These are phyloP conservation scores for Trypanosoma theileri DNA, from an alignment of 208 protist species.

Conservation along the genomic window DNA sequence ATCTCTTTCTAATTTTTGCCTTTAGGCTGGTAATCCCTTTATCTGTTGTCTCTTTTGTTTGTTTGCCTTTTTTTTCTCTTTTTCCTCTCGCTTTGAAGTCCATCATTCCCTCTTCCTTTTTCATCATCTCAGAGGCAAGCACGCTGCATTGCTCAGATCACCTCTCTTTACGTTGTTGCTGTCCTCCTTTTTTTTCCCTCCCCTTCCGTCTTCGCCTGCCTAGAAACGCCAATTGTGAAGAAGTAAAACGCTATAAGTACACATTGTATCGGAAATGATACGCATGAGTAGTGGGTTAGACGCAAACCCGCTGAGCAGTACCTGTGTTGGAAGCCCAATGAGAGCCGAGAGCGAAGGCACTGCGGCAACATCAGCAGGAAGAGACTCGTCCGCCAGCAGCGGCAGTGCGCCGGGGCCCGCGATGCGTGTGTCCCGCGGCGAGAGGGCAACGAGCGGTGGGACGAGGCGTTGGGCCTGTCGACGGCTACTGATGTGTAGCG, in stretches of 20 bases:
- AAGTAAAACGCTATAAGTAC: conserved; percentile 88
- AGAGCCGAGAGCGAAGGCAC: conserved; percentile 47
- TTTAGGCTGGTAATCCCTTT: too few relatives aligned
- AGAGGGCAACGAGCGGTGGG: conserved; percentile 61
- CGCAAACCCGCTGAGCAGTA: conserved; percentile 47
- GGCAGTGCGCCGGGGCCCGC: conserved; percentile 30
- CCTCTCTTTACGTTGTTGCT: too few relatives aligned
- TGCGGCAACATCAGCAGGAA: conserved; percentile 39
- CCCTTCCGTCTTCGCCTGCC: not conserved
- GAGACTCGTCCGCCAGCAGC: conserved; percentile 30
- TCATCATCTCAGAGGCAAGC: too few relatives aligned
- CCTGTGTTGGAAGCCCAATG: conserved; percentile 54
- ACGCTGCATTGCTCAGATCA: too few relatives aligned
- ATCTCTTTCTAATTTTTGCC: too few relatives aligned
- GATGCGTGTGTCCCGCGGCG: conserved; percentile 39
- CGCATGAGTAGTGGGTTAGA: conserved; percentile 68
- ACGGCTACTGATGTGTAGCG: conserved; percentile 68
- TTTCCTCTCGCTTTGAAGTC: not conserved
- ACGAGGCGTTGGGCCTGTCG: conserved; percentile 80
- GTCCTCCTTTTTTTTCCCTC: not conserved
- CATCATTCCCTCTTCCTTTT: too few relatives aligned
- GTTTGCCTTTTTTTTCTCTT: conserved; percentile 1
- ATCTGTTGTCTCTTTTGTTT: not conserved
- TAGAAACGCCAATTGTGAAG: conserved; percentile 20
- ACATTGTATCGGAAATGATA: conserved; percentile 91